phyloP scores from a whole-genome alignment of 371 early-diverging fungal species.

The Syncephalastrum racemosum region DNA sequence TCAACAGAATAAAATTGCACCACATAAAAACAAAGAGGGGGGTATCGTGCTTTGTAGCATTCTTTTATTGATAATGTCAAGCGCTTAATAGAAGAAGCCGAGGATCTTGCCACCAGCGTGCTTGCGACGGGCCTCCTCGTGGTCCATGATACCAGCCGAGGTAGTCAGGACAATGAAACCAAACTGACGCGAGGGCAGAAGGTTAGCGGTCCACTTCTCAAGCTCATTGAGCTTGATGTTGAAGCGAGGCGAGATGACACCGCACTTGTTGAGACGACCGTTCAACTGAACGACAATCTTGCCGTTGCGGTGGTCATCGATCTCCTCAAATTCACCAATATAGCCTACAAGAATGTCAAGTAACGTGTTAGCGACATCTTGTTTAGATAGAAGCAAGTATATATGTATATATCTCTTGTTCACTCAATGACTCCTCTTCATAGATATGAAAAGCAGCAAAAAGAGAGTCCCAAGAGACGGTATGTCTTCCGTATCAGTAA shows the following conservation, averaged over 20 bases:
- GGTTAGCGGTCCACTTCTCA: conserved; percentile 97
- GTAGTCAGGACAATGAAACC: conserved; percentile 97
- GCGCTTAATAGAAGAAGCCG: conserved; percentile 73
- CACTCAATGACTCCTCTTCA: conserved; percentile 6
- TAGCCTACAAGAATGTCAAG: conserved; percentile 70
- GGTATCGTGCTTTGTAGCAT: too few relatives aligned
- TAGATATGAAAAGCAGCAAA: conserved; percentile 14
- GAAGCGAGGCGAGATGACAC: conserved; percentile 99
- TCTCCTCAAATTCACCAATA: conserved; percentile 98
- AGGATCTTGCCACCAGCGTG: conserved; percentile 99
- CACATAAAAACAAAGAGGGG: too few relatives aligned
- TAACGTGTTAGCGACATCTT: neutral
- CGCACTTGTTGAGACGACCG: conserved; percentile 99
- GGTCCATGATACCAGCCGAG: conserved; percentile 99
- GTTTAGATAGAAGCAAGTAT: neutral
- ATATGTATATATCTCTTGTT: neutral
- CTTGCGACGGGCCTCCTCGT: conserved; percentile 98
- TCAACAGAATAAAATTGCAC: too few relatives aligned
- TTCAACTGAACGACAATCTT: conserved; percentile 99
- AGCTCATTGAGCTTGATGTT: conserved; percentile 94
- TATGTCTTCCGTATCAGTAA: conserved; percentile 70
- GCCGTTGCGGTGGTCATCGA: conserved; percentile 99
- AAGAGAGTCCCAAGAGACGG: conserved; percentile 9
- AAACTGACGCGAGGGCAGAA: conserved; percentile 99
- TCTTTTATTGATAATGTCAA: conserved; percentile 4